A percentile compares a stretch with the other conserved stretches of the same genome.
These are phyloP conservation scores for Rhododendron simsii DNA, from an alignment of 148 eudicot species.

Conservation along the genomic window DNA sequence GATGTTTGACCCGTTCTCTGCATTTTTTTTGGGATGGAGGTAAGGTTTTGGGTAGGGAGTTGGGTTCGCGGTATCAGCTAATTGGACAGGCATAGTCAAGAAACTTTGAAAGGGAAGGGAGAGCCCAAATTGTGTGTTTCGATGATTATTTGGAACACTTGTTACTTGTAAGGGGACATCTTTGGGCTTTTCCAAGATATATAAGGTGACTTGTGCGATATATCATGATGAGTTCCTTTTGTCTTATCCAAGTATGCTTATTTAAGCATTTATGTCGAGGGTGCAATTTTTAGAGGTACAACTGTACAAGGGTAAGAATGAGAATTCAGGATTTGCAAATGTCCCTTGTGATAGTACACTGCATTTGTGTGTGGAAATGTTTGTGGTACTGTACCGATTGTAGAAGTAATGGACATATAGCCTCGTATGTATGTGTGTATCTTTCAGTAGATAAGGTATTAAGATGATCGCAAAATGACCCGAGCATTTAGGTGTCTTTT, in stretches of 20 bases:
- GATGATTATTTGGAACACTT: background rate
- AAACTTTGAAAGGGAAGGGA: background rate
- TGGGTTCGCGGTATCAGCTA: background rate
- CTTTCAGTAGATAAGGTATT: no score
- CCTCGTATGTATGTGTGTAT: no score
- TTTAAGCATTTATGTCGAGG: background rate
- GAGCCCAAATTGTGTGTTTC: background rate
- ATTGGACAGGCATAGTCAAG: background rate
- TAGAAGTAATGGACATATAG: no score
- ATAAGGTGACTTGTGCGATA: background rate
- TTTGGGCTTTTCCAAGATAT: background rate
- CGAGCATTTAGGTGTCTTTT: no score
- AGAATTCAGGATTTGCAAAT: background rate
- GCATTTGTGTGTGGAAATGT: no score
- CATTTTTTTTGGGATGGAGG: background rate
- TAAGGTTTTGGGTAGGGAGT: background rate
- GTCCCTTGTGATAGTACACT: background rate
- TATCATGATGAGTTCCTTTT: background rate
- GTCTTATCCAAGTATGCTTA: background rate
- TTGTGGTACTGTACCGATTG: no score
- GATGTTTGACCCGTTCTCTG: background rate
- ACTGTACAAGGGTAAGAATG: background rate
- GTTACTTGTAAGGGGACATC: background rate
- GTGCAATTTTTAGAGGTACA: background rate
- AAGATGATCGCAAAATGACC: no score